phyloP scores from a whole-genome alignment of 345 rosid species.

The Alliaria petiolata region DNA sequence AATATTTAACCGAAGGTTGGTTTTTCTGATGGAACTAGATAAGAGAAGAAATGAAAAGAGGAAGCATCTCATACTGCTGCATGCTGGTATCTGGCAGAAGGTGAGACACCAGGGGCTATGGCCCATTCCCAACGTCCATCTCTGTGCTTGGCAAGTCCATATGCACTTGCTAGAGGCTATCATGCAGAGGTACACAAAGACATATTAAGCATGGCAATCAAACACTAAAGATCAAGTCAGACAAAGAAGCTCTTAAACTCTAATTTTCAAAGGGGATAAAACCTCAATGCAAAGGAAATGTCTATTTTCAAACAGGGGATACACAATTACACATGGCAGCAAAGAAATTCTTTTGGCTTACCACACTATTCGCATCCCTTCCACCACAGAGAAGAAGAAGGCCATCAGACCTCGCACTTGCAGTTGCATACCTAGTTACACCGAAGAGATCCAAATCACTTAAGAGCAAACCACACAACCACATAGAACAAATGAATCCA shows the following conservation, averaged over 20 bases:
- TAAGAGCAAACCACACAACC: not conserved
- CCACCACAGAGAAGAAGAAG: slow-evolving; percentile 99
- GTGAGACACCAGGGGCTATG: slow-evolving; percentile 98
- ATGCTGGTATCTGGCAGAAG: slow-evolving; percentile 98
- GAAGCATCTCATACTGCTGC: slow-evolving; percentile 74
- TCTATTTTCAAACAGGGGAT: not conserved
- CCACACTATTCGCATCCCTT: slow-evolving; percentile 96
- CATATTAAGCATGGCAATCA: not conserved
- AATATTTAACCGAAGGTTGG: slow-evolving; percentile 13
- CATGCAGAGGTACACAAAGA: slow-evolving; percentile 6
- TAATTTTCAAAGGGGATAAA: not conserved
- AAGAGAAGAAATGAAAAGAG: not conserved
- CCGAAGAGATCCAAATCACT: not conserved
- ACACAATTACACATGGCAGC: not conserved
- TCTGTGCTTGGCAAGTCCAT: slow-evolving; percentile 98
- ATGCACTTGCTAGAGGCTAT: slow-evolving; percentile 96
- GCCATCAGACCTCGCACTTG: slow-evolving; percentile 99
- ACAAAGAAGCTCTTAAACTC: not conserved
- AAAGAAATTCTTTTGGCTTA: slow-evolving; percentile 35
- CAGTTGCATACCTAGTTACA: slow-evolving; percentile 91
- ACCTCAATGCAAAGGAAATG: not conserved
- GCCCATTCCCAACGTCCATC: slow-evolving; percentile 99
- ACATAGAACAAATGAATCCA: not conserved
- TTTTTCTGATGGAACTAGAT: slow-evolving; percentile 2
- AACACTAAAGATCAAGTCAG: not conserved